Evolutionary conservation across 2,329 filamentous ascomycete genomes (phyloP), one percentile per base, ranked within the genome.

Genomic region (Penicillium digitatum): DNA sequence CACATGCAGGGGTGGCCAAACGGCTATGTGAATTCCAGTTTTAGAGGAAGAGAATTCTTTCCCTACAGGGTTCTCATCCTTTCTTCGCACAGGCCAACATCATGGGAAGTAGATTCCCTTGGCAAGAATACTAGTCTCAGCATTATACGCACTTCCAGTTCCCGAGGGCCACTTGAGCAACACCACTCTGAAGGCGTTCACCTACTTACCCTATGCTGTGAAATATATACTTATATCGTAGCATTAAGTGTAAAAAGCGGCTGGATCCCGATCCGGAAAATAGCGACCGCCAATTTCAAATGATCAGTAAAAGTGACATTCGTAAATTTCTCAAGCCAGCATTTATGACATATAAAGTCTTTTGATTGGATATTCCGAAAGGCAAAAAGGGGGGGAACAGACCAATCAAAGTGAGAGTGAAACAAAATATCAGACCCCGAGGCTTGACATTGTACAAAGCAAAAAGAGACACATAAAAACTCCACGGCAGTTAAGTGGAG

Each of bases 401-500:
- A 45, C 44, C 44, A 49, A 35, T 32, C 20, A 46, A 29, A 52
- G 39, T 22, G 26, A 47, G 27, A 40, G 20, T 27, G 29, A 51
- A 51, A 49, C 45, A 52, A 38, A 49, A 42, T 40, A 49, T 52
- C 49, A 57, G 40, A 42, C 29, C 20, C 24, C 27, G 14, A 38
- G 52, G 56, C 55, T 39, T 53, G 55, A 51, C 26, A 56, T 57
- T 61, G 62, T 62, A 61, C 62, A 65, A 54, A 37, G 46, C 56
- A 66, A 56, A 55, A 58, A 60, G 54, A 62, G 54, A 62, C 53
- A 61, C 49, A 63, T 38, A 49, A 47, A 56, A 55, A 63, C 56
- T 60, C 56, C 59, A 61, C 57, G 51, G 64, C 56, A 56, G 59
- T 59, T 54, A 46, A 35, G 52, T 55, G 32, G 40, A 49, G 46